phyloP scores from a whole-genome alignment of 495 filamentous ascomycete genomes.

The Annulohypoxylon nitens region DNA sequence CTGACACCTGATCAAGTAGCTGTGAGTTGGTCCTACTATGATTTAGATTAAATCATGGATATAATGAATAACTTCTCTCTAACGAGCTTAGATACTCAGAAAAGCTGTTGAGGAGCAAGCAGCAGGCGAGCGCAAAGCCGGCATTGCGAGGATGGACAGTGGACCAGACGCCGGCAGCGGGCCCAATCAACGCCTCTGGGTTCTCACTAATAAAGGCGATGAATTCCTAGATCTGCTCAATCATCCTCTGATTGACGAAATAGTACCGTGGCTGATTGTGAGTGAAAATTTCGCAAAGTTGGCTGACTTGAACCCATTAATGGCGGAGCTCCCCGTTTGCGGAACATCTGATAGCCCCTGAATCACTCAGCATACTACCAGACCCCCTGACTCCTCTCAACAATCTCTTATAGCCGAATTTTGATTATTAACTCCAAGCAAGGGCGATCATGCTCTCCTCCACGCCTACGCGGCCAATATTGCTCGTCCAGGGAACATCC shows the following conservation, averaged over 20 bases:
- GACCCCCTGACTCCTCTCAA: background rate
- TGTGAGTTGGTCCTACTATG: background rate
- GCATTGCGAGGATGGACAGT: constrained; percentile 12
- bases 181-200: constrained; percentile 26
- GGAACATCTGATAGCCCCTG: background rate
- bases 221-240: constrained; percentile 28
- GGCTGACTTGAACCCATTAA: too few species aligned
- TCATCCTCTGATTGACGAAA: constrained; percentile 25
- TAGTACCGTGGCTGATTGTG: constrained; percentile 20
- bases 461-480: constrained; percentile 25
- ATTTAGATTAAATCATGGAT: background rate
- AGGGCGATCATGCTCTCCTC: constrained; percentile 25
- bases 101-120: constrained; percentile 21
- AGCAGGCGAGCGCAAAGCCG: constrained; percentile 20
- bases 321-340: background rate
- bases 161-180: constrained; percentile 3
- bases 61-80: background rate
- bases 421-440: background rate
- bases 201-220: constrained; percentile 20
- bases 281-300: background rate
- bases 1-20: constrained; percentile 22
- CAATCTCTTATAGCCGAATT: too few species aligned
- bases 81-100: background rate
- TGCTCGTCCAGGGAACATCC: constrained; percentile 19
- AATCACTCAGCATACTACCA: background rate